Base-by-base conservation (phyloP, 2,329 filamentous ascomycete genomes). In the Pseudopithomyces chartarum region DNA sequence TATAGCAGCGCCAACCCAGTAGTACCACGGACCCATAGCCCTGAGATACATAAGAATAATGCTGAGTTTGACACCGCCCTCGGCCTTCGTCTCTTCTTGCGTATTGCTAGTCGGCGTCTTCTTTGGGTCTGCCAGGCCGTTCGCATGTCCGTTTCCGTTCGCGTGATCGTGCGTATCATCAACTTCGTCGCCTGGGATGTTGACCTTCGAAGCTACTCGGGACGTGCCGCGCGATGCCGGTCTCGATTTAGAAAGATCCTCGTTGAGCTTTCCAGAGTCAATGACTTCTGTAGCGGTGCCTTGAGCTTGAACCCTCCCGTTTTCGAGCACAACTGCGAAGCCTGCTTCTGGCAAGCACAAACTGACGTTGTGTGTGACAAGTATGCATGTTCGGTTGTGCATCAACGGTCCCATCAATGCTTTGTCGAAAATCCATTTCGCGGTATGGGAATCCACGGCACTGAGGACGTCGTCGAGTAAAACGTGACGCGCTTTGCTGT, bases 21-120 rank as follows among this genome's bases (percentile, higher is more conserved):
- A 99, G 83, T 91, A 93, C 91, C 92, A 97, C 4, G 89, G 84
- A n/a, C 95, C 95, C 95, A 99, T 99, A 61, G 93, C 86, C 57
- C 78, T 79, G 17, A 99, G 84, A 73, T 99, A 99, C 71, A 96
- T 86, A 58, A 87, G 81, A 68, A 99, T 90, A 50, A 97, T 93
- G 20, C 86, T 84, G 83, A 92, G 88, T 74, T 97, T 95, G 66
- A 99, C 92, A 39, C 92, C 89, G 26, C 95, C 95, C 44, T 85
- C 87, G 7, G 91, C 89, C 77, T 96, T 98, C 40, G 83, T 83
- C 75, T 99, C 95, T 33, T 75, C 73, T 26, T 76, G 63, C 6
- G 63, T 58, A 51, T 68, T 71, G 81, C 86, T 83, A 2, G 83
- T 81, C 58, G 85, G 81, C 39, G 79, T 76, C 66, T 82, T 82